Percentiles rank a stretch among this genome's conserved stretches.
These are phyloP conservation scores for Alternaria incomplexa DNA, from an alignment of 2,329 filamentous ascomycete genomes.

Conservation along the genomic window DNA sequence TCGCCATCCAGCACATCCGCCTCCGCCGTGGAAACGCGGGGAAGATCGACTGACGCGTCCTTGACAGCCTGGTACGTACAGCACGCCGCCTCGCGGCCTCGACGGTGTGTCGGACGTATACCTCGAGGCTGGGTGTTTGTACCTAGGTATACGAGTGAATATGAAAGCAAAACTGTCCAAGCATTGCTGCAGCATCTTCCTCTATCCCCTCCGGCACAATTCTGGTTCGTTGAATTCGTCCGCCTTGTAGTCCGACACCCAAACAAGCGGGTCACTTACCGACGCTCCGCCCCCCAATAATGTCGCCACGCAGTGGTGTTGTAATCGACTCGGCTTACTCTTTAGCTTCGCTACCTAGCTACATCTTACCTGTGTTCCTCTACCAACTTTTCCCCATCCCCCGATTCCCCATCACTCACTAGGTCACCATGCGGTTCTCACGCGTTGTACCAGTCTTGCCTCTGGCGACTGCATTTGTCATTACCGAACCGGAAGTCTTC, in stretches of 20 bases:
- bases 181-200: background rate
- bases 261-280: slow-evolving; percentile 3
- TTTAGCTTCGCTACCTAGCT: slow-evolving; percentile 16
- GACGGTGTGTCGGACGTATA: background rate
- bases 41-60: slow-evolving; percentile 20
- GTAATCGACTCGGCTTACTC: slow-evolving; percentile 38
- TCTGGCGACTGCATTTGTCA: slow-evolving; percentile 58
- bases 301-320: slow-evolving; percentile 30
- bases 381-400: slow-evolving; percentile 7
- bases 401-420: slow-evolving; percentile 7
- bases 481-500: slow-evolving; percentile 59
- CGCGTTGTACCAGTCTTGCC: slow-evolving; percentile 58
- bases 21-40: slow-evolving; percentile 5
- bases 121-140: background rate
- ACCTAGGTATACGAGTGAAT: background rate
- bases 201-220: background rate
- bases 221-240: slow-evolving; percentile 10
- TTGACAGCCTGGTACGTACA: slow-evolving; percentile 12
- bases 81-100: slow-evolving; percentile 8
- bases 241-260: slow-evolving; percentile 7
- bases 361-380: slow-evolving; percentile 13
- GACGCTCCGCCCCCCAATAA: slow-evolving; percentile 15
- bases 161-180: background rate
- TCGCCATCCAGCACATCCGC: slow-evolving; percentile 7
- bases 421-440: slow-evolving; percentile 56